Conservation (phyloP, 768 basidiomycete species). For the Ephemerocybe angulata region DNA sequence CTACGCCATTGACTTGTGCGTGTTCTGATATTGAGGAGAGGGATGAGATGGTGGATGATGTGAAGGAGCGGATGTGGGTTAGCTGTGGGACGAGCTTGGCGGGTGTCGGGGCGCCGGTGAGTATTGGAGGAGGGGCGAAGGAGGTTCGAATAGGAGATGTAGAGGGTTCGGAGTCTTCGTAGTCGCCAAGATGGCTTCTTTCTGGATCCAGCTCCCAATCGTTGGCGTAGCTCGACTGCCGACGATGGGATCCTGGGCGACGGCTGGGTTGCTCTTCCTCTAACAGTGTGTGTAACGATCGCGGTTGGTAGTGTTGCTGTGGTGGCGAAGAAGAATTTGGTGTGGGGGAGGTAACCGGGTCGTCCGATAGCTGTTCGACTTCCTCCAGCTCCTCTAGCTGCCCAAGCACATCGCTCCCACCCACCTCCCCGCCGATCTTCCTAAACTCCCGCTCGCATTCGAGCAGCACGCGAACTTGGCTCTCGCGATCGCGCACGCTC, state of each 20-base stretch:
- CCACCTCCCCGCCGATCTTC: slow-evolving; percentile 72
- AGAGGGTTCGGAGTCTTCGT: slow-evolving; percentile 32
- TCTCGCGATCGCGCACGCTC: slow-evolving; percentile 71
- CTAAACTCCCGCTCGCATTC: slow-evolving; percentile 79
- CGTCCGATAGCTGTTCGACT: slow-evolving; percentile 43
- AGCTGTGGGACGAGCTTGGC: slow-evolving; percentile 62
- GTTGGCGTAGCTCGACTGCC: slow-evolving; percentile 24
- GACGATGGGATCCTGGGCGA: slow-evolving; percentile 17
- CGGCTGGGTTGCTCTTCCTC: slow-evolving; percentile 34
- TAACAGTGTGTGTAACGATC: slow-evolving; percentile 23
- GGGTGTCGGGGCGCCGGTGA: slow-evolving; percentile 52
- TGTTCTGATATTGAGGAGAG: slow-evolving; percentile 80
- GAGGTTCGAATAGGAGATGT: slow-evolving; percentile 55
- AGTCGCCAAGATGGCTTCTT: slow-evolving; percentile 42
- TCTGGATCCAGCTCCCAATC: slow-evolving; percentile 67
- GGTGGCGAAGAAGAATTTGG: slow-evolving; percentile 22
- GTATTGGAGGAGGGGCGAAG: slow-evolving; percentile 49
- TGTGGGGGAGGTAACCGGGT: slow-evolving; percentile 20
- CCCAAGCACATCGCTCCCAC: slow-evolving; percentile 69
- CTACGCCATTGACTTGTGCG: slow-evolving; percentile 83
- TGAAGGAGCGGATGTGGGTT: slow-evolving; percentile 67
- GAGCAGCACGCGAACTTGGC: slow-evolving; percentile 73
- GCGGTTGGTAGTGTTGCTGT: slow-evolving; percentile 26
- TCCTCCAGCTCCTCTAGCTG: slow-evolving; percentile 60
- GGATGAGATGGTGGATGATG: slow-evolving; percentile 69